Conservation (phyloP, 2,329 filamentous ascomycete genomes). For the Rutstroemia sydowiana region DNA sequence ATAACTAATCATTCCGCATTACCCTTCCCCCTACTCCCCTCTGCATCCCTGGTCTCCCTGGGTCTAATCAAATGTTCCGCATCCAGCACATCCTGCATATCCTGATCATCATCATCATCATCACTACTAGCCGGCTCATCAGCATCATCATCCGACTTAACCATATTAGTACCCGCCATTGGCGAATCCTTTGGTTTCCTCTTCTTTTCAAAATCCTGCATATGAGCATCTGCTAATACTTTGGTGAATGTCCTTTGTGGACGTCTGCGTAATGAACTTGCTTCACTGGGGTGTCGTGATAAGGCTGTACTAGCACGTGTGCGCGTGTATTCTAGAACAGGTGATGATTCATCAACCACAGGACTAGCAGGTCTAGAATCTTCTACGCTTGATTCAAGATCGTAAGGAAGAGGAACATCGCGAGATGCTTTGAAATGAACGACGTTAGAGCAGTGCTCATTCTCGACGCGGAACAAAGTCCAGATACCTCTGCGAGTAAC, state of each 20-base stretch:
- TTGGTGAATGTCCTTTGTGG: slow-evolving; percentile 40
- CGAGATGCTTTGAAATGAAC: slow-evolving; percentile 81
- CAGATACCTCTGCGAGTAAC: slow-evolving; percentile 81
- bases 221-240: slow-evolving; percentile 78
- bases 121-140: slow-evolving; percentile 10
- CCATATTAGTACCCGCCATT: slow-evolving; percentile 12
- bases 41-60: not conserved
- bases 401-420: slow-evolving; percentile 79
- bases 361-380: not conserved
- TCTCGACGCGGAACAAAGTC: slow-evolving; percentile 91
- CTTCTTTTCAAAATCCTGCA: slow-evolving; percentile 85
- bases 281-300: slow-evolving; percentile 16
- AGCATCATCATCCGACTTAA: slow-evolving; percentile 10
- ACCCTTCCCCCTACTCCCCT: not conserved
- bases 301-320: slow-evolving; percentile 17
- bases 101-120: slow-evolving; percentile 20
- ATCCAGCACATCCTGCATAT: slow-evolving; percentile 21
- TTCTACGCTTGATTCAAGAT: slow-evolving; percentile 17
- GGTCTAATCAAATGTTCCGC: slow-evolving; percentile 17
- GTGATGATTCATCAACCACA: slow-evolving; percentile 1
- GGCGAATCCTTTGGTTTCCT: slow-evolving; percentile 33
- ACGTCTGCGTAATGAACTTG: slow-evolving; percentile 12
- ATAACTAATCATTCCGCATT: too few relatives aligned
- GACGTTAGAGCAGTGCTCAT: slow-evolving; percentile 94
- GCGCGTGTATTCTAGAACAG: slow-evolving; percentile 15